Base-by-base conservation (phyloP, 2,329 filamentous ascomycete genomes). In the Periconia sp. region DNA sequence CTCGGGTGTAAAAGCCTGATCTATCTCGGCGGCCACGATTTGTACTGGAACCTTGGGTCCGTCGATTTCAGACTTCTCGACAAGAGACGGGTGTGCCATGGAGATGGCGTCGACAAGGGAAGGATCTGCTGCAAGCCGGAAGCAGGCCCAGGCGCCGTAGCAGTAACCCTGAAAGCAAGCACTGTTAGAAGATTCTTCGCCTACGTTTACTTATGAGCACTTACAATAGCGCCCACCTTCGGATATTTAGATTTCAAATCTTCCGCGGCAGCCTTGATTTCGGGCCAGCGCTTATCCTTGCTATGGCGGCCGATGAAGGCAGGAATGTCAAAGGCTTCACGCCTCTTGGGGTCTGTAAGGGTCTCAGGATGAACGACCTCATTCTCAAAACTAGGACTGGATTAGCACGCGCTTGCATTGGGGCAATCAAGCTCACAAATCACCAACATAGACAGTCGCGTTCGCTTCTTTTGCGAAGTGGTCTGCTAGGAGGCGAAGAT, bases 401-500 rank as follows among this genome's bases (percentile, higher is more conserved):
- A 23, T 21, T 30, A 16, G 22, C 15, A 34, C 15, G 9, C 21
- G 18, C 11, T n/a, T 12, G 26, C 38, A 16, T 33, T 44, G 3
- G 2, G 16, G n/a, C 24, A 19, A 22, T 32, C 17, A 15, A 16
- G 19, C 60, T 52, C 49, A 69, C 66, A 78, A 57, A 51, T 78
- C 75, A 1, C 75, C 69, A 22, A 78, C 56, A 54, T 76, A 77
- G 50, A 66, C 66, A 36, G 72, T 74, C 52, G 73, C 77, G 54
- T 74, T 71, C 10, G 66, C 66, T 46, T 68, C 65, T 24, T 70
- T 67, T 21, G 76, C 75, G 53, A 77, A 78, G 36, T 72, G 60
- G 57, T 78, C 76, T 10, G 75, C 75, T 11, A 78, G 61, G 4
- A 78, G 52, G 22, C 75, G 70, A 31, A 70, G 58, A 54, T 78